Evolutionary conservation across 495 filamentous ascomycete genomes (phyloP), one percentile per base, ranked within the genome.

Genomic region (Chlorociboria aeruginascens): DNA sequence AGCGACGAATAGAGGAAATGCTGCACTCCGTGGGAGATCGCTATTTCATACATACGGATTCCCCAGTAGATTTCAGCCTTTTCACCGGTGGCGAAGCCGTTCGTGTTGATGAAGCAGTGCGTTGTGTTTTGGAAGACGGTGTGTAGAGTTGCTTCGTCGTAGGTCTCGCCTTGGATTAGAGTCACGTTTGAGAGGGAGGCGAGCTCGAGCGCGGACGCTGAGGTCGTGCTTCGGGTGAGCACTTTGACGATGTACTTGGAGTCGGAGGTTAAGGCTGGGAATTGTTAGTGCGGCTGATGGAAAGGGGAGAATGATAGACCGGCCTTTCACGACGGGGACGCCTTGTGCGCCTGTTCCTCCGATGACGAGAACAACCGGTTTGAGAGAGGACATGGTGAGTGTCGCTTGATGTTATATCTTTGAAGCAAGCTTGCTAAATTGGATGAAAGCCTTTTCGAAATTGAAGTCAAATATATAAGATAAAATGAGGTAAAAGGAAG

Each of bases 301-400:
- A 7, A 16, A 14, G 31, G 28, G 35, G 29, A 9, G 9, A 3
- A 35, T 28, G 32, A 25, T 11, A 8, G 13, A n/a, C 16, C 3
- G 39, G 48, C 50, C 44, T 40, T 53, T 48, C 49, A 77, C 59
- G 3, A 77, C 61, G 7, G 72, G 68, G 10, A 67, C 65, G 29
- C 74, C 74, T 53, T 78, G 74, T 49, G 73, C 74, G 8, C 74
- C 73, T 8, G 74, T 78, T 29, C 69, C 74, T 29, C 73, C 73
- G 40, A 78, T 66, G 33, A 73, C 57, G 39, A 69, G 63, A 40
- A 73, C 58, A 10, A 64, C 54, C 7, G 57, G 54, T 14, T 37
- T 40, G 35, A 56, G 43, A 12, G 49, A 31, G 8, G 64, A 49
- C 63, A 64, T 64, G 16, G 10, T 29, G 31, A 40, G 34, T 36